Conservation (phyloP, 1,284 basidiomycete species). For the Boletus semigastroideus region DNA sequence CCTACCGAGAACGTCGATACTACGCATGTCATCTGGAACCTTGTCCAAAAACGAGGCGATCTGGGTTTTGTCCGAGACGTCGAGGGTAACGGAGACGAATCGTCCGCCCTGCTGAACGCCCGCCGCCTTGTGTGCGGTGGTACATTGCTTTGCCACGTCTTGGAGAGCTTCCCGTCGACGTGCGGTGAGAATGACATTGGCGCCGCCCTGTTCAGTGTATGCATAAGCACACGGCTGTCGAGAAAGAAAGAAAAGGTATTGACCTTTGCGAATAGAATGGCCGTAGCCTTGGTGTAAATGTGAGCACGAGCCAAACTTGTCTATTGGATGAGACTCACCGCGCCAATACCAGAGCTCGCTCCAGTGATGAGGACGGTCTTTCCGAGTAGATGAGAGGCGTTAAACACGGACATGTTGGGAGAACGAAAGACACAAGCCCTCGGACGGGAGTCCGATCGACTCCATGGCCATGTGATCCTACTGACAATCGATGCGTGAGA, state of each 20-base stretch:
- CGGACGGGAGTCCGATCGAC: slow-evolving; percentile 2
- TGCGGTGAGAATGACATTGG: slow-evolving; percentile 75
- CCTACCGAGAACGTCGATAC: slow-evolving; percentile 75
- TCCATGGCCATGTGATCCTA: neutral
- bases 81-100: slow-evolving; percentile 66
- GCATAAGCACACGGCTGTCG: neutral
- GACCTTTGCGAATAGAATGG: slow-evolving; percentile 82
- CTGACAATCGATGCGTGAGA: neutral
- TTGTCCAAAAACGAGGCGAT: slow-evolving; percentile 66
- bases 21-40: slow-evolving; percentile 63
- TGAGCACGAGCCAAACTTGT: neutral
- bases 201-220: slow-evolving; percentile 55
- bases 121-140: slow-evolving; percentile 68
- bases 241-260: slow-evolving; percentile 1
- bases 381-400: slow-evolving; percentile 70
- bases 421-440: neutral
- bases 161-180: slow-evolving; percentile 66
- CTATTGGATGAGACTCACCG: slow-evolving; percentile 39
- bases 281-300: slow-evolving; percentile 60
- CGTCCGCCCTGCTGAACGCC: slow-evolving; percentile 71
- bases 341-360: slow-evolving; percentile 81
- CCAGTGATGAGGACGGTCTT: slow-evolving; percentile 89
- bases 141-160: slow-evolving; percentile 63
- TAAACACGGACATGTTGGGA: slow-evolving; percentile 72
- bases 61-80: slow-evolving; percentile 73